Base-by-base conservation (phyloP, 176 grass and related monocot species). In the Tillandsia fasciculata region DNA sequence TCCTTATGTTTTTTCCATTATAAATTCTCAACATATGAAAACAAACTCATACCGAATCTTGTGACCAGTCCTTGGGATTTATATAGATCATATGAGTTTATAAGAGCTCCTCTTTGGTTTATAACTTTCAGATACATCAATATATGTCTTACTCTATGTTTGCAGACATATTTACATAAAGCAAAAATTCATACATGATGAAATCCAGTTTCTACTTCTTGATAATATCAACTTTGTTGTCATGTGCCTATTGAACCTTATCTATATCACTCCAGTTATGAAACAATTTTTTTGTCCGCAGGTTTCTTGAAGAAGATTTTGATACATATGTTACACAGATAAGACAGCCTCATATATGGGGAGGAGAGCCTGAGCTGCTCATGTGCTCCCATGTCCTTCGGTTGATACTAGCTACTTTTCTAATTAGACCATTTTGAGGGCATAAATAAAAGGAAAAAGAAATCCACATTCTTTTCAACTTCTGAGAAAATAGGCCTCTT, bases 341-440 rank as follows among this genome's bases (percentile, higher is more conserved):
- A 56, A 90, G 94, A 69, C 87, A 88, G 54, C 87, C 89, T 66
- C 87, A 99, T 71, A 85, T 81, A 65, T 93, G 94, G 94, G 94
- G 94, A 58, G 89, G 89, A 50, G 94, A 99, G 64, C 89, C 94
- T 48, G 94, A 99, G 51, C 59, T 90, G 63, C 70, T 99, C 26
- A 99, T 99, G 89, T 99, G 89, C 75, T 90, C 89, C 12, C 94
- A 99, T 79, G 94, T 99, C 78, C 89, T 99, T 64, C 50, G 54
- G 94, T 99, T 71, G 65, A 72, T 18, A 23, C 48, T 48, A 7
- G 11, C n/a, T 61, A 18, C 10, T 9, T 61, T 15, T 61, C 22
- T 18, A 9, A 17, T 61, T 2, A 23, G n/a, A 18, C 1, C 22
- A 20, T 61, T 14, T 61, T 42, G 33, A 0, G 33, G 33, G 33